A percentile compares a stretch with the other conserved stretches of the same genome.
Conservation (phyloP, 305 asterid species). For the Fraxinus albicans region DNA sequence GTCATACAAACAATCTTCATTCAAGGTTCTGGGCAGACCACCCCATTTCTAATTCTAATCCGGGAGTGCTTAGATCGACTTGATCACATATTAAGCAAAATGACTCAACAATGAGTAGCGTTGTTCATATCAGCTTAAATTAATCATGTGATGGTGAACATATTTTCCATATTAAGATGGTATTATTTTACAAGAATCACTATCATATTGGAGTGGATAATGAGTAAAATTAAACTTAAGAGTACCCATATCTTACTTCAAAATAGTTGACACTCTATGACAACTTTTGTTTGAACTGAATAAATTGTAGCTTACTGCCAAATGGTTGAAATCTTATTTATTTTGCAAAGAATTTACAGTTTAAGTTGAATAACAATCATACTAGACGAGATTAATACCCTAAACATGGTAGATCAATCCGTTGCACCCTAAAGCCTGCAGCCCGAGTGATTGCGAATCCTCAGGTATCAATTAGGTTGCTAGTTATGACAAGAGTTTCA, state of each 20-base stretch:
- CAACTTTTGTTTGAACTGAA: background rate
- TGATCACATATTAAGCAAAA: background rate
- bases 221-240: background rate
- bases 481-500: background rate
- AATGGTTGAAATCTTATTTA: background rate
- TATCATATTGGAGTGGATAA: background rate
- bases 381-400: background rate
- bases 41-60: background rate
- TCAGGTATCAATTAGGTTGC: background rate
- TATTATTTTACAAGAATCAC: background rate
- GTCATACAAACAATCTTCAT: background rate
- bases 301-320: background rate
- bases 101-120: background rate
- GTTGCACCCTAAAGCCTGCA: background rate
- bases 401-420: background rate
- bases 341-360: background rate
- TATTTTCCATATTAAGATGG: background rate
- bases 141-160: background rate
- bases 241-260: background rate
- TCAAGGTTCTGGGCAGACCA: background rate
- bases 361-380: background rate
- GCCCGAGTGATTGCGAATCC: background rate
- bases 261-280: background rate
- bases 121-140: background rate
- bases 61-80: background rate